Evolutionary conservation across 2,329 filamentous ascomycete species (phyloP).

Genomic region (Sarocladium oryzae): DNA sequence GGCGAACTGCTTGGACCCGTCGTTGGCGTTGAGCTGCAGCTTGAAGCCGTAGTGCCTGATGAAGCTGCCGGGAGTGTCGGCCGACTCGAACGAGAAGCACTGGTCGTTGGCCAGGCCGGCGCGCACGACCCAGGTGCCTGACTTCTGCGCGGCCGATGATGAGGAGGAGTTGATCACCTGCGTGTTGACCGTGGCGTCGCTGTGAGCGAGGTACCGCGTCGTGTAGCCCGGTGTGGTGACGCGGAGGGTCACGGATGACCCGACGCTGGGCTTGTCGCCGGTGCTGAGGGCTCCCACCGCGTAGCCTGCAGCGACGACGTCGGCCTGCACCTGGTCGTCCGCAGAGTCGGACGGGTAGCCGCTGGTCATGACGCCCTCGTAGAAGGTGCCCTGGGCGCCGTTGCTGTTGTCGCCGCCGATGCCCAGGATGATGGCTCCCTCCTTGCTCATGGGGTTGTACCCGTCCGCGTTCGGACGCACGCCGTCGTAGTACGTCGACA

Average conservation of each 20-base stretch:
- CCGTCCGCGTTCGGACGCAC: slow-evolving; percentile 33
- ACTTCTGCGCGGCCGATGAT: slow-evolving; percentile 39
- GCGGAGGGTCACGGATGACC: slow-evolving; percentile 23
- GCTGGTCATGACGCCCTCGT: slow-evolving; percentile 58
- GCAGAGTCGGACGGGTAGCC: slow-evolving; percentile 55
- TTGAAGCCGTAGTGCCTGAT: slow-evolving; percentile 49
- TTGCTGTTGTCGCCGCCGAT: slow-evolving; percentile 62
- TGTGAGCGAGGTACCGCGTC: slow-evolving; percentile 41
- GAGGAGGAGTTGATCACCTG: slow-evolving; percentile 48
- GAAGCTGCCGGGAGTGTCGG: slow-evolving; percentile 50
- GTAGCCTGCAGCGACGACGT: slow-evolving; percentile 55
- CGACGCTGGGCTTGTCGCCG: slow-evolving; percentile 33
- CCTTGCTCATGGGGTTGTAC: slow-evolving; percentile 58
- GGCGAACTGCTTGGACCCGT: slow-evolving; percentile 47
- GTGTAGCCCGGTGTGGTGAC: slow-evolving; percentile 47
- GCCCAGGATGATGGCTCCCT: slow-evolving; percentile 59
- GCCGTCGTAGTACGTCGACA: slow-evolving; percentile 56
- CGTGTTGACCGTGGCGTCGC: slow-evolving; percentile 42
- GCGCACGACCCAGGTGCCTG: slow-evolving; percentile 47
- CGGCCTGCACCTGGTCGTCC: slow-evolving; percentile 51
- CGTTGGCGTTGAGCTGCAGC: slow-evolving; percentile 42
- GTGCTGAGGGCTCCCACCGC: slow-evolving; percentile 26
- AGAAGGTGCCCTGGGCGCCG: slow-evolving; percentile 54
- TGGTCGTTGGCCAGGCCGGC: slow-evolving; percentile 48
- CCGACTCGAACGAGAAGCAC: slow-evolving; percentile 56